Percentiles rank a stretch among this genome's conserved stretches.
Evolutionary conservation across 495 filamentous ascomycete genomes (phyloP).

Genomic region (Penicillium egyptiacum): DNA sequence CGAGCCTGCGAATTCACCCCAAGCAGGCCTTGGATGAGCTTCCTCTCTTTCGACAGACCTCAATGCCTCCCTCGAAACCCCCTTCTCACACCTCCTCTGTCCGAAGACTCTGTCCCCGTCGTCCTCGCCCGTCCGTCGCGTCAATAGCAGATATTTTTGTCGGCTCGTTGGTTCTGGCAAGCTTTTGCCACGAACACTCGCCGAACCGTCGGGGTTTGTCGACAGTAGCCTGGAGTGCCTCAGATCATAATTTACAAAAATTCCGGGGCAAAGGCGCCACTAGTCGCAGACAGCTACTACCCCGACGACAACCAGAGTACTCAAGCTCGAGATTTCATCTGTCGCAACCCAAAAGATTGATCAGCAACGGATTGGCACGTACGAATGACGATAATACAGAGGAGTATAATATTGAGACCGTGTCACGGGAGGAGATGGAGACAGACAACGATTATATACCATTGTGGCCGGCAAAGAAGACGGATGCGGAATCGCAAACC

Average conservation of each 20-base stretch:
- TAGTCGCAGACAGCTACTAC: slow-evolving; percentile 16
- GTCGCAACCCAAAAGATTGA: slow-evolving; percentile 33
- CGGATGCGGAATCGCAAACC: slow-evolving; percentile 5
- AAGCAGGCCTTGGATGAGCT: slow-evolving; percentile 48
- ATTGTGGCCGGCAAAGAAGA: slow-evolving; percentile 8
- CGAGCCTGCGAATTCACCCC: slow-evolving; percentile 49
- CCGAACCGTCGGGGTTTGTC: slow-evolving; percentile 34
- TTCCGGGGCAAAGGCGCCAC: slow-evolving; percentile 20
- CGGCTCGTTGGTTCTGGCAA: slow-evolving; percentile 61
- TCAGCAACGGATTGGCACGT: slow-evolving; percentile 31
- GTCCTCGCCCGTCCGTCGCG: slow-evolving; percentile 42
- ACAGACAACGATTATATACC: slow-evolving; percentile 9
- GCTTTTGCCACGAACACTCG: slow-evolving; percentile 59
- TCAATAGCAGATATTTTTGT: slow-evolving; percentile 59
- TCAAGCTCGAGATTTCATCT: slow-evolving; percentile 22
- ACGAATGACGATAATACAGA: slow-evolving; percentile 14
- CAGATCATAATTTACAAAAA: slow-evolving; percentile 17
- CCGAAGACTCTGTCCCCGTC: slow-evolving; percentile 41
- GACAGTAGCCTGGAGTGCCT: slow-evolving; percentile 23
- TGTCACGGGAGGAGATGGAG: slow-evolving; percentile 1
- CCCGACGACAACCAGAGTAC: slow-evolving; percentile 24
- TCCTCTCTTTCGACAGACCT: slow-evolving; percentile 27
- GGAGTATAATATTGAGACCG: not conserved
- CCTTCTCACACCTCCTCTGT: slow-evolving; percentile 32
- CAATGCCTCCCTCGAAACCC: slow-evolving; percentile 37